Evolutionary conservation across 1,284 basidiomycete species (phyloP).

Genomic region (Cryptococcus jaspeensis): DNA sequence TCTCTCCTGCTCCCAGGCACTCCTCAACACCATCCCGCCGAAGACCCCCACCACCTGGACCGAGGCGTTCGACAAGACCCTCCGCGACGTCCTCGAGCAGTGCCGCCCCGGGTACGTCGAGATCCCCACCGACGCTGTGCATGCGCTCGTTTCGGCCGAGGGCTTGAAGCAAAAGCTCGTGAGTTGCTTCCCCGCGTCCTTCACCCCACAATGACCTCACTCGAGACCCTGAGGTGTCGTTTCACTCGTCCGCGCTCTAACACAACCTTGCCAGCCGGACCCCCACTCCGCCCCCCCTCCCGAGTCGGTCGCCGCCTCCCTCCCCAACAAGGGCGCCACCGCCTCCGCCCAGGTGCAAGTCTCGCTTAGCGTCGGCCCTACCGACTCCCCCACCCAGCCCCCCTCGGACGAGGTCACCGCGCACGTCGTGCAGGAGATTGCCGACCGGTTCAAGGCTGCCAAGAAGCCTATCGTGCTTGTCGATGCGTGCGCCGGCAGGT

Average conservation of each 20-base stretch:
- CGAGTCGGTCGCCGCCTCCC: constrained; percentile 20
- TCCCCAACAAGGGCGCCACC: constrained; percentile 11
- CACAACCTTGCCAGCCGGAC: no score
- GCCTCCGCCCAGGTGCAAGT: constrained; percentile 17
- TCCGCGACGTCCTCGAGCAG: constrained; percentile 69
- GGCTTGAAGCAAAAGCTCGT: constrained; percentile 65
- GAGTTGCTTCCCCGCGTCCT: constrained; percentile 3
- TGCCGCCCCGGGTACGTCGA: constrained; percentile 85
- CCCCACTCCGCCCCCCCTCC: constrained; percentile 44
- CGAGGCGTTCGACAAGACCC: constrained; percentile 74
- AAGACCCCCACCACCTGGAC: constrained; percentile 54
- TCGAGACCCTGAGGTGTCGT: no score
- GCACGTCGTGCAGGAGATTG: constrained; percentile 73
- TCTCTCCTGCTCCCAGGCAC: constrained; percentile 69
- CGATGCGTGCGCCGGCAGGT: constrained; percentile 83
- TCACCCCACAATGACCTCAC: constrained; percentile 5
- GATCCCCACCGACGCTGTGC: constrained; percentile 80
- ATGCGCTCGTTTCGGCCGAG: constrained; percentile 64
- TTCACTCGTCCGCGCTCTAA: no score
- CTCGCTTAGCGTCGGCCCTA: constrained; percentile 5
- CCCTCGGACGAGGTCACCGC: constrained; percentile 59
- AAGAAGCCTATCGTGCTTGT: constrained; percentile 75
- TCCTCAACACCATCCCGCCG: constrained; percentile 58
- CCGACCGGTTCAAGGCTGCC: constrained; percentile 63
- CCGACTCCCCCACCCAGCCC: constrained; percentile 11